Evolutionary conservation across 192 early-diverging fungal species (phyloP).

Genomic region (Coemansia sp.): DNA sequence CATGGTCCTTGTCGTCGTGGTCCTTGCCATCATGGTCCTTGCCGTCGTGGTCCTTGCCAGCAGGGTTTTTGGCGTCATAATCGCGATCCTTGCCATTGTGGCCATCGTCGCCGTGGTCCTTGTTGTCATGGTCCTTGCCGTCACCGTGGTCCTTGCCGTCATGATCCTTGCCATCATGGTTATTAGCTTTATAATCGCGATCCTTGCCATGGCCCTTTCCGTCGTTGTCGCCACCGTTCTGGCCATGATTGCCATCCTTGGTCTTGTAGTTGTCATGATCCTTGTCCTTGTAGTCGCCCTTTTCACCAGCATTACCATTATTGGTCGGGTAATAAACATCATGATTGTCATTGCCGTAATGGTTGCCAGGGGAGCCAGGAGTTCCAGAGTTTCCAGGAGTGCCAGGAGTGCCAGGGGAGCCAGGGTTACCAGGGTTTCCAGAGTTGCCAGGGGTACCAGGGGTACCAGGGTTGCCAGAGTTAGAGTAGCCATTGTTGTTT

Average conservation of each 20-base stretch:
- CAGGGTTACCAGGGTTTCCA: too few species aligned
- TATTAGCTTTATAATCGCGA: neutral
- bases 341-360: neutral
- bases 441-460: neutral
- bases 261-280: slow-evolving; percentile 16
- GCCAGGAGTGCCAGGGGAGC: neutral
- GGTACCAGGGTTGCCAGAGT: slow-evolving; percentile 1
- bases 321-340: neutral
- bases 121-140: slow-evolving; percentile 1
- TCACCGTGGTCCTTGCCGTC: slow-evolving; percentile 3
- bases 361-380: neutral
- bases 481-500: slow-evolving; percentile 8
- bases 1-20: neutral
- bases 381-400: too few species aligned
- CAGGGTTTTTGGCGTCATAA: neutral
- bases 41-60: neutral
- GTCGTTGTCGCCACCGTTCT: neutral
- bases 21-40: neutral
- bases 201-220: slow-evolving; percentile 1
- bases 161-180: neutral
- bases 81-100: neutral
- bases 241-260: neutral
- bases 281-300: slow-evolving; percentile 11
- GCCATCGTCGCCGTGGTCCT: neutral
- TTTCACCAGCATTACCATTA: neutral